Evolutionary conservation across 352 stramenopile species (phyloP).

Genomic region (Phytophthora meadii): DNA sequence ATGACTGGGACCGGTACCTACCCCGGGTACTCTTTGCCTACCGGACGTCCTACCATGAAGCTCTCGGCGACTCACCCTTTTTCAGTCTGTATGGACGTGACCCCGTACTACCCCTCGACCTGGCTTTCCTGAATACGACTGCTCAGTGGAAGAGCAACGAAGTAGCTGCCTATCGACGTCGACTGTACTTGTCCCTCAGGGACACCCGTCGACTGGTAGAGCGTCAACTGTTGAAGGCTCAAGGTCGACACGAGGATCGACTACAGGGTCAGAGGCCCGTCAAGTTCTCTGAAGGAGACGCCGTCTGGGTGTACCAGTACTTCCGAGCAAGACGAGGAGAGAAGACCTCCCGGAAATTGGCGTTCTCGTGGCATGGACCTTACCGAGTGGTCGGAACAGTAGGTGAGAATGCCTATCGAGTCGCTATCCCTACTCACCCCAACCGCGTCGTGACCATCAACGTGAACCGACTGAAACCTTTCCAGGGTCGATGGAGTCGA

Average conservation of each 20-base stretch:
- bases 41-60: not conserved
- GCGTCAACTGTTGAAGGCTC: not conserved
- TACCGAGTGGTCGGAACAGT: not conserved
- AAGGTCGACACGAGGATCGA: not conserved
- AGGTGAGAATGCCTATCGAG: not conserved
- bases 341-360: not conserved
- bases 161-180: not conserved
- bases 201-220: not conserved
- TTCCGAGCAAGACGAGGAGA: not conserved
- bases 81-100: not conserved
- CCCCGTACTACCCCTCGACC: not conserved
- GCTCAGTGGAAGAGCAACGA: not conserved
- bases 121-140: not conserved
- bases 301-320: not conserved
- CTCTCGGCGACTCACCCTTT: not conserved
- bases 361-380: not conserved
- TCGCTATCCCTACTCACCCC: not conserved
- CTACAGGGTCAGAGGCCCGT: not conserved
- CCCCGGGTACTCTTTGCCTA: not conserved
- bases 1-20: no score
- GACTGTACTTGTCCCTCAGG: not conserved
- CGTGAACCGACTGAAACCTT: constrained; percentile 1
- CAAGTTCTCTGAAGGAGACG: not conserved
- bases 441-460: not conserved
- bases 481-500: not conserved